Evolutionary conservation across 73 alveolate genomes (phyloP), one percentile per base, ranked within the genome.

Genomic region (Uronychia setigera): DNA sequence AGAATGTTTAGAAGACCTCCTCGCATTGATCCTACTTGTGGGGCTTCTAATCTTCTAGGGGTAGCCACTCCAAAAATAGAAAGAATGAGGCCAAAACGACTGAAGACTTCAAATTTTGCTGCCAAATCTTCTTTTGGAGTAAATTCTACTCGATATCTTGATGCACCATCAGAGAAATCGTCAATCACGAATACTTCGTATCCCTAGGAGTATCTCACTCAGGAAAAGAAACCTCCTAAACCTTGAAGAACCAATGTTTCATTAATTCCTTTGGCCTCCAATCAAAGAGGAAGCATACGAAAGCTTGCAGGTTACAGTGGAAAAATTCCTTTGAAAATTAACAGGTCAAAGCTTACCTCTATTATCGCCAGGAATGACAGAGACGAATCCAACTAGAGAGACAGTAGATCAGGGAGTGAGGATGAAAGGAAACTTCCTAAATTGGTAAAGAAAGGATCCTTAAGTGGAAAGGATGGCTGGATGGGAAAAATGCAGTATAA

Each of bases 331-430:
- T 5, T 46, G 67, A 46, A 46, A 46, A 11, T 46, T 46, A 5
- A 46, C 19, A 11, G 67, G 19, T 5, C 67, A 5, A 46, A 46
- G 67, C 67, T 11, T 11, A 46, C 19, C n/a, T 46, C 67, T 46
- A 5, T 19, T 19, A 5, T 46, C 19, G 67, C 19, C 67, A 46
- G 19, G 67, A 5, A 5, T 5, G 67, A 46, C 5, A 46, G 19
- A 19, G 67, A 46, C 67, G 67, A 19, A 11, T 46, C n/a, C 67
- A 5, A 46, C 19, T 46, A 5, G 19, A 19, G 67, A 19, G 67
- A n/a, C n/a, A n/a, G n/a, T n/a, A n/a, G n/a, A n/a, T n/a, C 67
- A 46, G 67, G 67, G 19, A 46, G 67, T 46, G 67, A 46, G 67
- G n/a, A n/a, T n/a, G 67, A 46, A 19, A 5, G 67, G n/a, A 46